Base-by-base conservation (phyloP, 768 basidiomycete species). In the Russula virescens region DNA sequence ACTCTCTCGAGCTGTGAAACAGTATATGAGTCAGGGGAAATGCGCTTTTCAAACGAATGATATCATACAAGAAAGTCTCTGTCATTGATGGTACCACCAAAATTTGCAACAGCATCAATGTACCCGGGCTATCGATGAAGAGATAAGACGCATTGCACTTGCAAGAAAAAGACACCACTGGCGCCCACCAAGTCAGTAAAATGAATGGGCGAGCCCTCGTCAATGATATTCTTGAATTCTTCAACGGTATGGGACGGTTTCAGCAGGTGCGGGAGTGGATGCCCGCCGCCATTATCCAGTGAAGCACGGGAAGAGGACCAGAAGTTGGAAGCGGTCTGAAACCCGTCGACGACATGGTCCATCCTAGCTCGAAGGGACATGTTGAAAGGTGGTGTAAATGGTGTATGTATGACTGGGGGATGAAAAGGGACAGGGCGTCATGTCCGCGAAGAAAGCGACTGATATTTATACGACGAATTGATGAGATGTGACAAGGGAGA, bases 1-100 rank as follows among this genome's bases (percentile, higher is more conserved):
- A 68, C 40, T 25, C 60, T 62, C 55, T 68, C 67, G 18, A 68
- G 67, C 67, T 68, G 34, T 46, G 35, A 18, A 46, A 45, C 26
- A 28, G 9, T 8, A 46, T 23, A 26, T 23, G n/a, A 19, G 55
- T 51, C 18, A 46, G 16, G 14, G 10, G 5, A 21, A 11, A 43
- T 16, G 26, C 1, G 3, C 8, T 13, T n/a, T 35, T 16, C 13
- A 50, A 3, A n/a, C 21, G 35, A 43, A 19, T 43, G 26, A 38
- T 19, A 11, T 23, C 64, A 26, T 55, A 68, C 67, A 5, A 68
- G 50, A 21, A 57, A 60, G 51, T 55, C 58, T n/a, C 67, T 40
- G 53, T 68, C 67, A 46, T 68, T 47, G 49, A 68, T 51, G 54
- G 19, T 56, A 18, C 60, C 64, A 14, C 49, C 56, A 19, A 60